Base-by-base conservation (phyloP, 257 asterid species). In the Coffea eugenioides region DNA sequence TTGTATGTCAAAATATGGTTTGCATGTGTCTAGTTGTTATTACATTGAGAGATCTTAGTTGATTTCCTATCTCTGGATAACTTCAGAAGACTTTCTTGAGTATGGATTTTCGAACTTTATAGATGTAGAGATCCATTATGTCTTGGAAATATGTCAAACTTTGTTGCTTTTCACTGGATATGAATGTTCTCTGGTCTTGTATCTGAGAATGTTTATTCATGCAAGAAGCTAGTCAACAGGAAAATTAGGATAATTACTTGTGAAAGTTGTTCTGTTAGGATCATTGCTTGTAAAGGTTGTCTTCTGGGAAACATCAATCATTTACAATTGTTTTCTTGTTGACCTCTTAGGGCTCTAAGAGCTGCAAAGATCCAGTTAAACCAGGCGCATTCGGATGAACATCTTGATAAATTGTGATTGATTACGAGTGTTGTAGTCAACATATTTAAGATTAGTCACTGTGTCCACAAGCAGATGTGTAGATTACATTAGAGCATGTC, bases 111-210 rank as follows among this genome's bases (percentile, higher is more conserved):
- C 8, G 3, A 23, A 25, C 0, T 12, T n/a, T 13, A 4, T 39
- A 43, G 46, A n/a, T 62, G 10, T 1, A 11, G 62, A 11, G 62
- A 15, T 71, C 23, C 8, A 7, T 8, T 41, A 41, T 11, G 12
- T 70, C 46, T 43, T 69, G 81, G 39, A 59, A 78, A 69, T 39
- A 6, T 78, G 36, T 54, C 7, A n/a, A 39, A 23, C 25, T 54
- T 18, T 61, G 68, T 48, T 21, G 34, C 16, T 16, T 65, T 5
- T 36, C 21, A 11, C n/a, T 7, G 52, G 18, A 54, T 39, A 31
- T 31, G 34, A 20, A 54, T 7, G 52, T 54, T 74, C 71, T 66
- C 71, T 54, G 23, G 21, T 31, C 21, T 36, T 39, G 20, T 13
- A 62, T 5, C 54, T 74, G 14, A 73, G 34, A 8, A 14, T 31